Conservation (phyloP, 345 rosid species). For the Eucalyptus cloeziana region DNA sequence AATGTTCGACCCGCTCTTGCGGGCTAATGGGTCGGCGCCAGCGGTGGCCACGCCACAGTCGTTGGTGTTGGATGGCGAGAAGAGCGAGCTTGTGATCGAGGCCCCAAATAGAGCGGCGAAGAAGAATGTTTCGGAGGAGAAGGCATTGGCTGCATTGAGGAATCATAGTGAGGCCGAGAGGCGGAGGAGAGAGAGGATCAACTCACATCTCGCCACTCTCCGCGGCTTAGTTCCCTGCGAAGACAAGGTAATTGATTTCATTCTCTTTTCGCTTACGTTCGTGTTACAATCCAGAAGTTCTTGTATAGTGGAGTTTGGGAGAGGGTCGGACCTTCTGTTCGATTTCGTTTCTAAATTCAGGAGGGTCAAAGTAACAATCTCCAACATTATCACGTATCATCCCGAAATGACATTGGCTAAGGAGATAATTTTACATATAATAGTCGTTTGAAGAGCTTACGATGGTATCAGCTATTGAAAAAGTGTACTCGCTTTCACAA, state of each 20-base stretch:
- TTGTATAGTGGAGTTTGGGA: background rate
- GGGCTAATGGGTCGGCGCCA: conserved; percentile 5
- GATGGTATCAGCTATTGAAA: background rate
- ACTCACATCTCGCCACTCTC: conserved; percentile 54
- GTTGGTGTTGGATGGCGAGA: conserved; percentile 39
- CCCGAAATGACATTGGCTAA: background rate
- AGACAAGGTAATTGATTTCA: conserved; percentile 28
- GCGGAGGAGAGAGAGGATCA: conserved; percentile 63
- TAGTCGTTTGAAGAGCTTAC: background rate
- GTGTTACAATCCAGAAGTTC: background rate
- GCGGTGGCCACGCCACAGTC: conserved; percentile 7
- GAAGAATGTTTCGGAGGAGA: conserved; percentile 37
- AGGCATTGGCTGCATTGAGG: conserved; percentile 42
- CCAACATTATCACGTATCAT: background rate
- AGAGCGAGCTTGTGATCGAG: conserved; percentile 42
- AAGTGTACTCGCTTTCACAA: background rate
- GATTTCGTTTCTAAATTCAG: background rate
- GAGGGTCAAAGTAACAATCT: background rate
- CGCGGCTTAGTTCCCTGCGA: conserved; percentile 45
- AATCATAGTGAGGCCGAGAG: conserved; percentile 70
- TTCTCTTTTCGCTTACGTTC: background rate
- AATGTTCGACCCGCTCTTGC: conserved; percentile 10
- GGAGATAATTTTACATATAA: background rate
- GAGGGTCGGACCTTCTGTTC: background rate
- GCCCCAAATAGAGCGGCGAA: conserved; percentile 28